These are phyloP conservation scores for Apophysomyces sp. DNA, from an alignment of 371 early-diverging fungal species.

Conservation along the genomic window DNA sequence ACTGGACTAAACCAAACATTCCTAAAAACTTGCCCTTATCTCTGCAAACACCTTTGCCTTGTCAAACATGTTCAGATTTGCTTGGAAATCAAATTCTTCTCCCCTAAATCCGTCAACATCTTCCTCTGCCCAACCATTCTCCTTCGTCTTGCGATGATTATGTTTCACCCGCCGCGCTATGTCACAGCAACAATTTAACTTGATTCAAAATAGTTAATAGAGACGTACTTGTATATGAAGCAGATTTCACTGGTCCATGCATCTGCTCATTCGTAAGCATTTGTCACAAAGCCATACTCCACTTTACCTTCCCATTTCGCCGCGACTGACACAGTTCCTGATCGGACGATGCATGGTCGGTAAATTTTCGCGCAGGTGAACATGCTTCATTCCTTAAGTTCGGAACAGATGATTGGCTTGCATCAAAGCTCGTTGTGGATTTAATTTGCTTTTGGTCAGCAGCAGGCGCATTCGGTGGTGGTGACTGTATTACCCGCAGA, in stretches of 20 bases:
- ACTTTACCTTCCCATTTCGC: neutral
- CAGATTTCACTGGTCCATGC: neutral
- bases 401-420: neutral
- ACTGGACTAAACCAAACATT: neutral
- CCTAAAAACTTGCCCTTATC: slow-evolving; percentile 56
- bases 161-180: neutral
- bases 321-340: slow-evolving; percentile 5
- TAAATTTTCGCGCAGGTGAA: neutral
- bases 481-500: slow-evolving; percentile 40
- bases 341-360: neutral
- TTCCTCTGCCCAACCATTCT: slow-evolving; percentile 57
- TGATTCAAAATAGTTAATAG: neutral
- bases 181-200: neutral
- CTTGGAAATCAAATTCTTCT: slow-evolving; percentile 84
- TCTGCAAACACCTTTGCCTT: slow-evolving; percentile 81
- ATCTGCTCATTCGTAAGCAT: neutral
- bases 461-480: slow-evolving; percentile 14
- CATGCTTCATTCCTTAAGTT: neutral
- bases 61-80: slow-evolving; percentile 74
- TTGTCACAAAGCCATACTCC: neutral
- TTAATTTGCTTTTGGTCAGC: slow-evolving; percentile 18
- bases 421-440: neutral
- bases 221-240: neutral
- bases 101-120: slow-evolving; percentile 59
- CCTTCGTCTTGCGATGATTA: neutral